Evolutionary conservation across 345 rosid species (phyloP).

Genomic region (Turnera subulata): DNA sequence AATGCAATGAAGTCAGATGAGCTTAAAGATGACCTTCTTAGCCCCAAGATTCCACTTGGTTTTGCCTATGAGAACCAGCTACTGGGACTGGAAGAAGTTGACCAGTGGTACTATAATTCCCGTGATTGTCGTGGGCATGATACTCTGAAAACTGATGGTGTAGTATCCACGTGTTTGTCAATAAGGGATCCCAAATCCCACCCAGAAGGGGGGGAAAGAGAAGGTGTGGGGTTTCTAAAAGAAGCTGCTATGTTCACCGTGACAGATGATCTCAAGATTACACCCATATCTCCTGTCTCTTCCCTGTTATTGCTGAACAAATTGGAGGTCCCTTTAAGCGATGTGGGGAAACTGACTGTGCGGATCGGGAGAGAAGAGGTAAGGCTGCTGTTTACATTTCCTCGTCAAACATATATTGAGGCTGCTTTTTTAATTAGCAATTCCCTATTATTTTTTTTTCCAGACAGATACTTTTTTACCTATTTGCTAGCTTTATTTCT

Average conservation of each 20-base stretch:
- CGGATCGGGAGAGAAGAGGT: conserved; percentile 14
- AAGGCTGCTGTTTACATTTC: too few relatives aligned
- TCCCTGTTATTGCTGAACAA: conserved; percentile 6
- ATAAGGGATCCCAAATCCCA: conserved; percentile 12
- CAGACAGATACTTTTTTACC: too few relatives aligned
- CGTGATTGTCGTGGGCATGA: too few relatives aligned
- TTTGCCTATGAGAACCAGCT: conserved; percentile 10
- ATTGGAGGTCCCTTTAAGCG: conserved; percentile 15
- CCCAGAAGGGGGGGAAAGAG: neutral
- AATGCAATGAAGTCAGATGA: conserved; percentile 6
- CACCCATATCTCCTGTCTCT: conserved; percentile 6
- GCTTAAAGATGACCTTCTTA: conserved; percentile 5
- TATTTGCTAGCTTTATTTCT: too few relatives aligned
- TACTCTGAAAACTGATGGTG: neutral
- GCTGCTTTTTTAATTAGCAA: too few relatives aligned
- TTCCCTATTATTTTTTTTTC: too few relatives aligned
- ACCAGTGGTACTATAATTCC: too few relatives aligned
- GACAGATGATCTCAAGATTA: conserved; percentile 15
- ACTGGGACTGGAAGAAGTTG: conserved; percentile 9
- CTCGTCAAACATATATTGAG: too few relatives aligned
- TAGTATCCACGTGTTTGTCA: neutral
- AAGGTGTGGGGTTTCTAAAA: neutral
- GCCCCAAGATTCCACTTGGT: conserved; percentile 16
- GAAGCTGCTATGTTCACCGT: conserved; percentile 15
- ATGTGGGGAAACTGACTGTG: conserved; percentile 4